phyloP scores from a whole-genome alignment of 1,284 basidiomycete species.

The Megacollybia platyphylla region DNA sequence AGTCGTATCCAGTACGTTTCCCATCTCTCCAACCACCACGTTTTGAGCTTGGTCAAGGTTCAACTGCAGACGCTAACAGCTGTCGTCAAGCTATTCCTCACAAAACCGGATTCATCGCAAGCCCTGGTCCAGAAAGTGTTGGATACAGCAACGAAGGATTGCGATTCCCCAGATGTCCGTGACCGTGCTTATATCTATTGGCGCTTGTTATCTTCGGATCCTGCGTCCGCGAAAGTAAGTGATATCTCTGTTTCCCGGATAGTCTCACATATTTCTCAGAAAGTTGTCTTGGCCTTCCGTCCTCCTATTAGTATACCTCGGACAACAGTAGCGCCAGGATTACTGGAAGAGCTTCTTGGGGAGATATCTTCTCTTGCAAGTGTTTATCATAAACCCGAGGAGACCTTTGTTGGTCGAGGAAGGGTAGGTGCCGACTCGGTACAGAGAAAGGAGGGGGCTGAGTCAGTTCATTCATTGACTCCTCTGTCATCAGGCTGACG shows the following conservation, averaged over 20 bases:
- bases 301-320: conserved; percentile 90
- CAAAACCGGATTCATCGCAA: conserved; percentile 87
- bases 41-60: conserved; percentile 34
- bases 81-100: conserved; percentile 93
- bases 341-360: conserved; percentile 88
- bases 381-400: conserved; percentile 93
- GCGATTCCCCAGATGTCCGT: conserved; percentile 94
- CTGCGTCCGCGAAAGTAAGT: conserved; percentile 78
- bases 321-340: conserved; percentile 79
- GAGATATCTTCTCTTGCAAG: conserved; percentile 84
- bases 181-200: conserved; percentile 97
- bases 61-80: conserved; percentile 94
- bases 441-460: conserved; percentile 53
- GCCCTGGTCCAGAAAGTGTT: conserved; percentile 83
- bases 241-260: conserved; percentile 1
- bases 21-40: background rate
- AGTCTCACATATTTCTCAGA: conserved; percentile 26
- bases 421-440: conserved; percentile 78
- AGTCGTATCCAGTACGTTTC: conserved; percentile 70
- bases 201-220: conserved; percentile 87
- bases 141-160: conserved; percentile 91
- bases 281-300: conserved; percentile 82
- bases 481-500: conserved; percentile 3
- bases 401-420: conserved; percentile 81
- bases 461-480: conserved; percentile 39